These are phyloP conservation scores for Sugiyamaella paludigena DNA, from an alignment of 1,139 yeast species.

Conservation along the genomic window DNA sequence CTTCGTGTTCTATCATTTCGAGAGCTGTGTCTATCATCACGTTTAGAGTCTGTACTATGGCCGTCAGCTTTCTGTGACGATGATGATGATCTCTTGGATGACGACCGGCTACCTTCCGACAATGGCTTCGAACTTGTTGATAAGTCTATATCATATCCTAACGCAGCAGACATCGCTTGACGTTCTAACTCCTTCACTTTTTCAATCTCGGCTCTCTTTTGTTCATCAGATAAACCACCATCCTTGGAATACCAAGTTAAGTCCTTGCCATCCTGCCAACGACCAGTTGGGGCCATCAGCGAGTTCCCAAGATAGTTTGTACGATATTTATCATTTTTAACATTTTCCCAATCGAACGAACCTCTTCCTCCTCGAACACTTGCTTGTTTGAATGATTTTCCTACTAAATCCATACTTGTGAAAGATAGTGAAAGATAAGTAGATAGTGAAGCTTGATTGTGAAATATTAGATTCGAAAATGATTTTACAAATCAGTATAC, in stretches of 20 bases:
- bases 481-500: too few species aligned
- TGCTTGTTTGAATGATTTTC: constrained; percentile 23
- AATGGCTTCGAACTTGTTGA: background rate
- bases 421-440: too few species aligned
- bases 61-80: background rate
- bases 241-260: constrained; percentile 31
- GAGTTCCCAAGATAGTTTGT: constrained; percentile 33
- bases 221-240: constrained; percentile 5
- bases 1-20: constrained; percentile 11
- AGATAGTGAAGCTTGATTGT: too few species aligned
- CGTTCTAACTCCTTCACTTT: constrained; percentile 27
- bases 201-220: constrained; percentile 7
- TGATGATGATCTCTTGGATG: background rate
- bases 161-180: constrained; percentile 28
- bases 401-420: constrained; percentile 24
- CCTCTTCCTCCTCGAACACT: constrained; percentile 35
- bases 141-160: constrained; percentile 21
- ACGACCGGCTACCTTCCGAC: too few species aligned
- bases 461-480: too few species aligned
- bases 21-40: background rate
- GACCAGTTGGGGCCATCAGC: constrained; percentile 32
- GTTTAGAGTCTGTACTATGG: constrained; percentile 1
- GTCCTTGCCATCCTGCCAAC: constrained; percentile 30
- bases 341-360: constrained; percentile 31
- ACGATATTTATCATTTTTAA: constrained; percentile 31